phyloP scores from a whole-genome alignment of 2,329 filamentous ascomycete species.

The Hirsutella rhossiliensis region DNA sequence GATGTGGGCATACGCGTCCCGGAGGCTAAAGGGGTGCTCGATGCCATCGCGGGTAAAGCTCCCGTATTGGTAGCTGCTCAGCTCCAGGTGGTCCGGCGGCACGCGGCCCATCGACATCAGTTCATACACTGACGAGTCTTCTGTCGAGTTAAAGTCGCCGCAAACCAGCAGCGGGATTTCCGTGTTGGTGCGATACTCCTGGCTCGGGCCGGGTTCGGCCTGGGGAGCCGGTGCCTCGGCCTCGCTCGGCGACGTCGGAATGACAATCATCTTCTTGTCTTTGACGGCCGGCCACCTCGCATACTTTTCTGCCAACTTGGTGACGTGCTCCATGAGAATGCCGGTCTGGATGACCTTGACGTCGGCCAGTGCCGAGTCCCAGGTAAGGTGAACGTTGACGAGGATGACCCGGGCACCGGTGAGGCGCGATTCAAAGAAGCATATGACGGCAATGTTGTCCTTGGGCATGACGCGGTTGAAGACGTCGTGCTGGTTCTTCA shows the following conservation, averaged over 20 bases:
- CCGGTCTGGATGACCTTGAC: conserved; percentile 96
- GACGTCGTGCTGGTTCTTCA: conserved; percentile 94
- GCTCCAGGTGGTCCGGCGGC: conserved; percentile 65
- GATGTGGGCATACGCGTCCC: conserved; percentile 77
- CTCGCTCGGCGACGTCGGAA: conserved; percentile 26
- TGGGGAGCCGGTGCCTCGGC: conserved; percentile 37
- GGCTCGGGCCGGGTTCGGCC: conserved; percentile 63
- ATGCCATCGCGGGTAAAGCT: conserved; percentile 89
- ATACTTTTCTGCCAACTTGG: conserved; percentile 76
- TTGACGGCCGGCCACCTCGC: conserved; percentile 66
- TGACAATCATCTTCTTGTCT: conserved; percentile 57
- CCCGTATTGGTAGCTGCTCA: conserved; percentile 75
- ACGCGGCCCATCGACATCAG: conserved; percentile 73
- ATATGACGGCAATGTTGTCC: conserved; percentile 88
- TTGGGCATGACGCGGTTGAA: conserved; percentile 98
- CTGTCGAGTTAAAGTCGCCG: conserved; percentile 90
- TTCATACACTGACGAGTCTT: conserved; percentile 82
- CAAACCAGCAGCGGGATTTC: conserved; percentile 87
- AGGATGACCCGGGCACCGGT: conserved; percentile 90
- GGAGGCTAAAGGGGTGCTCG: conserved; percentile 85
- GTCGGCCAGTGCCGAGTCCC: conserved; percentile 83
- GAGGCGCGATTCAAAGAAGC: conserved; percentile 82
- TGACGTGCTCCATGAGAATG: conserved; percentile 86
- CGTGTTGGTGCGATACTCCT: conserved; percentile 74
- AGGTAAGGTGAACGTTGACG: conserved; percentile 88